These are phyloP conservation scores for Anthostomella pinea DNA, from an alignment of 2,329 filamentous ascomycete species.

Conservation along the genomic window DNA sequence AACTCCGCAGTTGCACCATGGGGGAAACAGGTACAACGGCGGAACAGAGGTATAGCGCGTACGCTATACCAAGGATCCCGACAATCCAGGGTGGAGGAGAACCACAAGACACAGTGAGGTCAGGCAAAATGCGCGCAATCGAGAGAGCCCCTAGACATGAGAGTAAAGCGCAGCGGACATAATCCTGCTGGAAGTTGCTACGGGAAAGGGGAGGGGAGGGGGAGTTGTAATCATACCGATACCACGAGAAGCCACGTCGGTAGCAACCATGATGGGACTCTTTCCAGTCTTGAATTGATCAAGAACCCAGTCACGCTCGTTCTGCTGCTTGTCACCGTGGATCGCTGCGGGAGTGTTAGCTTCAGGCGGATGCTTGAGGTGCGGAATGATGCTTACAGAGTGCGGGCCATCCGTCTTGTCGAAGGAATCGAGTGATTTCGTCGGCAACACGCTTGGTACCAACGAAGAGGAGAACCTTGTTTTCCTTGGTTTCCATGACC, in stretches of 20 bases:
- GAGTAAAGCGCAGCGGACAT: slow-evolving; percentile 78
- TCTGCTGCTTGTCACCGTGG: slow-evolving; percentile 98
- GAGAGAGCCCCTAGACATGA: slow-evolving; percentile 84
- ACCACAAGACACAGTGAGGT: slow-evolving; percentile 80
- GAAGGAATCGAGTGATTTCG: slow-evolving; percentile 94
- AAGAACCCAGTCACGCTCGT: slow-evolving; percentile 98
- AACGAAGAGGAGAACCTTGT: slow-evolving; percentile 95
- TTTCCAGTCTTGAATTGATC: slow-evolving; percentile 99
- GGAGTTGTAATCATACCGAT: slow-evolving; percentile 88
- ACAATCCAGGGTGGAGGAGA: slow-evolving; percentile 77
- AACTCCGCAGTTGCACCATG: slow-evolving; percentile 74
- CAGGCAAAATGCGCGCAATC: slow-evolving; percentile 90
- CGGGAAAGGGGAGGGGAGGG: slow-evolving; percentile 42
- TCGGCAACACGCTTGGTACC: slow-evolving; percentile 93
- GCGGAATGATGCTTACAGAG: slow-evolving; percentile 68
- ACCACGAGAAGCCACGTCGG: slow-evolving; percentile 99
- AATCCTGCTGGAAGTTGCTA: slow-evolving; percentile 58
- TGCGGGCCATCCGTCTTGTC: slow-evolving; percentile 96
- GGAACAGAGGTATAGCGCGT: slow-evolving; percentile 72
- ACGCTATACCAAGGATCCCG: slow-evolving; percentile 74
- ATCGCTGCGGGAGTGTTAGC: slow-evolving; percentile 64
- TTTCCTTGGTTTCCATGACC: slow-evolving; percentile 93
- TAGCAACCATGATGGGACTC: slow-evolving; percentile 99
- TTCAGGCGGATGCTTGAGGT: slow-evolving; percentile 40
- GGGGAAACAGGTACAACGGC: slow-evolving; percentile 63